A percentile compares a stretch with the other conserved stretches of the same genome.
phyloP scores from a whole-genome alignment of 768 basidiomycete species.

The Tylopilus felleus region DNA sequence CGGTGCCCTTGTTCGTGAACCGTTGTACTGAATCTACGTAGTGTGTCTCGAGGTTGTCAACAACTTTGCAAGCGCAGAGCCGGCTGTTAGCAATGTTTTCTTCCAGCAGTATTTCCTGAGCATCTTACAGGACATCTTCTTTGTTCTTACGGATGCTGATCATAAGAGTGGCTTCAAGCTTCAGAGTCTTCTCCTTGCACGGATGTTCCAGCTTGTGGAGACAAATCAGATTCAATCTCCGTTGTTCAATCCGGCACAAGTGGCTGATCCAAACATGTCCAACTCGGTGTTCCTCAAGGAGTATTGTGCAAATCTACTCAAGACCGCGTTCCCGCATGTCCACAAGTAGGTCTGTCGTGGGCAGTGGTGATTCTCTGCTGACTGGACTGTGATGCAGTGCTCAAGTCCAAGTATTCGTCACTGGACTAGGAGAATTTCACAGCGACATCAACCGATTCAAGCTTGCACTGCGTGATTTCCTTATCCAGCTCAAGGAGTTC shows the following conservation, averaged over 20 bases:
- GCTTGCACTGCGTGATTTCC: slow-evolving; percentile 91
- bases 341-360: slow-evolving; percentile 55
- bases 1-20: not conserved
- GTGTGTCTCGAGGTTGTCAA: slow-evolving; percentile 93
- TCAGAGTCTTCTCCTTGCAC: slow-evolving; percentile 87
- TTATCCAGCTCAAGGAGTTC: slow-evolving; percentile 97
- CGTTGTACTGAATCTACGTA: slow-evolving; percentile 28
- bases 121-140: slow-evolving; percentile 94
- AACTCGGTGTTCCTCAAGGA: slow-evolving; percentile 81
- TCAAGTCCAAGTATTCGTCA: slow-evolving; percentile 70
- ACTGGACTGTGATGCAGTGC: slow-evolving; percentile 39
- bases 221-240: slow-evolving; percentile 75
- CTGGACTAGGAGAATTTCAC: slow-evolving; percentile 65
- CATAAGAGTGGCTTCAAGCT: slow-evolving; percentile 99
- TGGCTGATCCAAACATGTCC: slow-evolving; percentile 64
- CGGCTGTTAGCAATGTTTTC: slow-evolving; percentile 81
- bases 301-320: slow-evolving; percentile 82
- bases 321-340: slow-evolving; percentile 89
- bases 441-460: slow-evolving; percentile 90
- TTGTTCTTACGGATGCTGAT: slow-evolving; percentile 94
- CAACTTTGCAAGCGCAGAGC: slow-evolving; percentile 85
- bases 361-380: slow-evolving; percentile 4
- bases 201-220: slow-evolving; percentile 92
- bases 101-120: slow-evolving; percentile 96
- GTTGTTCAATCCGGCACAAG: slow-evolving; percentile 75